Conservation (phyloP, 2,329 filamentous ascomycete species). For the Diaporthe ilicicola region DNA sequence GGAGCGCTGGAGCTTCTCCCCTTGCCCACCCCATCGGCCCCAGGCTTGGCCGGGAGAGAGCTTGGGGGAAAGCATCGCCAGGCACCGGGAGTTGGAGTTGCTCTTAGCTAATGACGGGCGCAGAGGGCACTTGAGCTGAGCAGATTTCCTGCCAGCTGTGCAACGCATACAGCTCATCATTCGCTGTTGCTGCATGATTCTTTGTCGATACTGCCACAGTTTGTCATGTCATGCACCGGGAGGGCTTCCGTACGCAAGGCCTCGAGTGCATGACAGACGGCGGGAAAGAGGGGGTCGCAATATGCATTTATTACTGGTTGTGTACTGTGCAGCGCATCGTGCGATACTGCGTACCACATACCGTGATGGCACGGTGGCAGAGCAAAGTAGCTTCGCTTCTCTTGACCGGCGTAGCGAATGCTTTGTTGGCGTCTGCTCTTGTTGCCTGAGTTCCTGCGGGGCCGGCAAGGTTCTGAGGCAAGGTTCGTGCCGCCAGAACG, state of each 20-base stretch:
- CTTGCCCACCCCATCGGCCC: slow-evolving; percentile 18
- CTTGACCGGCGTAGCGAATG: slow-evolving; percentile 7
- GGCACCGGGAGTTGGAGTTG: slow-evolving; percentile 20
- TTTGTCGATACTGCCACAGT: neutral
- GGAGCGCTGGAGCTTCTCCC: slow-evolving; percentile 16
- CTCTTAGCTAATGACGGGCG: slow-evolving; percentile 26
- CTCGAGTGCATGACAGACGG: slow-evolving; percentile 3
- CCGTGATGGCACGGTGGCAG: slow-evolving; percentile 13
- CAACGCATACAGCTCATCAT: slow-evolving; percentile 25
- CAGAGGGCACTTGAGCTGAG: neutral
- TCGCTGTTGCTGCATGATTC: slow-evolving; percentile 29
- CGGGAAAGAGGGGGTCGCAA: slow-evolving; percentile 1
- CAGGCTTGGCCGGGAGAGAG: slow-evolving; percentile 26
- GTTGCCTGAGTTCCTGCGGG: slow-evolving; percentile 2
- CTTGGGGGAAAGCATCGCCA: slow-evolving; percentile 9
- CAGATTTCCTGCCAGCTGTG: slow-evolving; percentile 28
- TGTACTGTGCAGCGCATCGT: slow-evolving; percentile 2
- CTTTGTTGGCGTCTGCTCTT: neutral
- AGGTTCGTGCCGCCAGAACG: slow-evolving; percentile 18
- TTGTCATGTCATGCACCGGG: slow-evolving; percentile 25
- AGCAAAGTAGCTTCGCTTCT: slow-evolving; percentile 9
- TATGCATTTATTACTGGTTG: slow-evolving; percentile 14
- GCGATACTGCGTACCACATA: neutral
- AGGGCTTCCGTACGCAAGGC: neutral
- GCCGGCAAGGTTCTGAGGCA: neutral